These are phyloP conservation scores for Pythium aristosporum DNA, from an alignment of 352 stramenopile species.

Conservation along the genomic window DNA sequence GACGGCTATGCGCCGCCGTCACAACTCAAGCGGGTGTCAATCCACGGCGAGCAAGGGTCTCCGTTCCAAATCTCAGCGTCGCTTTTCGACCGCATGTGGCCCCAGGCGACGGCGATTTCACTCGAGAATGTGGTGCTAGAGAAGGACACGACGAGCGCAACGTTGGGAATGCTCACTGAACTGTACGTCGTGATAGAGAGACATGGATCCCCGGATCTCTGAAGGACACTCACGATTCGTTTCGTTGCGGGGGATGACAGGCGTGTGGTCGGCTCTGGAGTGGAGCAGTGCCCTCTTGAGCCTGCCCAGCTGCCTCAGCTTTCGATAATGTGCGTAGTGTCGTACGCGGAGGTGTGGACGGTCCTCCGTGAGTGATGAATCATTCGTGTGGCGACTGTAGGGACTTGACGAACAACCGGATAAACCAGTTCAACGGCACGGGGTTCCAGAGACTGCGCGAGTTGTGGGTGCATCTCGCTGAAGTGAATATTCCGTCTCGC, in stretches of 20 bases:
- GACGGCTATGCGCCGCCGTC: not conserved
- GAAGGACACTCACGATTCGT: not conserved
- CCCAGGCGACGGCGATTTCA: not conserved
- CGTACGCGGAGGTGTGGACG: not conserved
- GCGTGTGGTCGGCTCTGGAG: not conserved
- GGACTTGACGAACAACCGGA: not conserved
- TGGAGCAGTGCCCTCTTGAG: not conserved
- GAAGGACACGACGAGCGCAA: not conserved
- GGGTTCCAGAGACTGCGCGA: not conserved
- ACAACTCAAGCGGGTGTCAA: not conserved
- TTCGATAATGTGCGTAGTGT: constrained; percentile 1
- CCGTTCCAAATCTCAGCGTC: not conserved
- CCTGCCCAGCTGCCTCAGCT: not conserved
- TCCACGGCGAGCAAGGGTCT: not conserved
- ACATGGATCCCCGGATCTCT: not conserved
- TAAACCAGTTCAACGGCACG: constrained; percentile 1
- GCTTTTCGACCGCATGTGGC: constrained; percentile 6
- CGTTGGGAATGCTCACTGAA: not conserved
- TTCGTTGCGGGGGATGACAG: not conserved
- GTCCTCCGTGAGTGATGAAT: not conserved
- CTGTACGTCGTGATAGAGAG: not conserved
- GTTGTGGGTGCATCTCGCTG: not conserved
- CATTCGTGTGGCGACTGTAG: not conserved
- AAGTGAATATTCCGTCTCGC: not conserved
- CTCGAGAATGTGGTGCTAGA: constrained; percentile 1